Base-by-base conservation (phyloP, 441 rosid genomes). In the Arabidopsis hybrid region DNA sequence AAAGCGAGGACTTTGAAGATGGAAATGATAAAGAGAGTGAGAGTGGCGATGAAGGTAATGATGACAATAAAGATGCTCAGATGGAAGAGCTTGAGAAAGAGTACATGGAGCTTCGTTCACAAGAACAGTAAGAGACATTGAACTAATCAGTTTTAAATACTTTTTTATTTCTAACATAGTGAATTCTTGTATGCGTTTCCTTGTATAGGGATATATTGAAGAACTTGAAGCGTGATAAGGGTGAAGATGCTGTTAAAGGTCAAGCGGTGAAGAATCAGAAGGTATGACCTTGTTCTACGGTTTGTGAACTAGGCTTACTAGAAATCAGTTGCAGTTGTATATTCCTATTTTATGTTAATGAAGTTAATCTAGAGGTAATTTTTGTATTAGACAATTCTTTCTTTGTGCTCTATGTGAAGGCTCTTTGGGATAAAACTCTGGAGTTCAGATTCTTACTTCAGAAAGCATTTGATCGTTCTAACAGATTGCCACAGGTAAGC, bases 201-300 rank as follows among this genome's bases (percentile, higher is more conserved):
- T 21, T 21, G 26, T 21, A 21, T 21, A 21, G 26, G 26, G 26
- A 21, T 1, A 18, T 93, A 58, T 63, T 88, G 78, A 89, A 83
- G 80, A 92, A 89, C 75, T 86, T 95, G 46, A 91, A 85, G 80
- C 89, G 73, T 50, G 89, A 87, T 49, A 91, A 89, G 85, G 90
- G 86, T 74, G 98, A 90, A 69, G 99, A 90, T 85, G 69, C 86
- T 82, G 85, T 81, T 39, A 95, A 95, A 83, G 93, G 97, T 78
- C 89, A 88, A 82, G 96, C 99, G 32, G 97, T 93, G 59, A 93
- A 90, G 88, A 93, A 86, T 74, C 99, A 93, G 76, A 88, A 84
- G 94, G 99, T 95, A 32, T 9, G 61, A 36, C 47, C 13, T 47
- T 67, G 49, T 31, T 60, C 29, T 60, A 50, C 0, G 0, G 13